Base-by-base conservation (phyloP, 164 flowering plant species). In the Vitis cinerea region DNA sequence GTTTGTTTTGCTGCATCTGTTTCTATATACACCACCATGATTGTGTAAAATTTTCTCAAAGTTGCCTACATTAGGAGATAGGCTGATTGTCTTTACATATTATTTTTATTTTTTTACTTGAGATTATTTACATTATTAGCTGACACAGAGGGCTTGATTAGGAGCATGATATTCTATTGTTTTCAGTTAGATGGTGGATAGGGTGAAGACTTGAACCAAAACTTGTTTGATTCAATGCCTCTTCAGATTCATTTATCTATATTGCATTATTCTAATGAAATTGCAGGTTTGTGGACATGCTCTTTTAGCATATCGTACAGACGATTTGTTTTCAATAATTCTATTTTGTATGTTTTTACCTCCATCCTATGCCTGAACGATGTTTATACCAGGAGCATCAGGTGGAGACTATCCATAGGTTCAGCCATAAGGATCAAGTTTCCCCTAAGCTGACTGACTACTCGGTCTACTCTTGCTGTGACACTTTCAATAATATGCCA, bases 1-100 rank as follows among this genome's bases (percentile, higher is more conserved):
- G 63, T 69, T 71, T 64, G 65, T 68, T n/a, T 60, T 61, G 75
- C 75, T 68, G 66, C 75, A 51, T 63, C 68, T 71, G 27, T 44
- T 56, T 52, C 52, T 61, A 7, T 61, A 50, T 57, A 58, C 13
- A 37, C 44, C 13, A 56, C 69, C 64, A 54, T 63, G n/a, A 48
- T 72, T 63, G 71, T 66, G 71, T 67, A 66, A 53, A 75, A 71
- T 47, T 57, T 75, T 63, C 63, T 62, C 30, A 31, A 19, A 56
- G 64, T n/a, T 48, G 63, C 37, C 63, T 29, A 30, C 52, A 61
- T 54, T 59, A 64, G 77, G 54, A 52, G 65, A 53, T 59, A 0
- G 60, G 63, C 62, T 7, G 62, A 53, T 6, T 23, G 49, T n/a
- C 30, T 14, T 53, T 73, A n/a, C 27, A 23, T 23, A 23, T 23